phyloP scores from a whole-genome alignment of 2,329 filamentous ascomycete species.

The Cylindrodendrum hubeiense region DNA sequence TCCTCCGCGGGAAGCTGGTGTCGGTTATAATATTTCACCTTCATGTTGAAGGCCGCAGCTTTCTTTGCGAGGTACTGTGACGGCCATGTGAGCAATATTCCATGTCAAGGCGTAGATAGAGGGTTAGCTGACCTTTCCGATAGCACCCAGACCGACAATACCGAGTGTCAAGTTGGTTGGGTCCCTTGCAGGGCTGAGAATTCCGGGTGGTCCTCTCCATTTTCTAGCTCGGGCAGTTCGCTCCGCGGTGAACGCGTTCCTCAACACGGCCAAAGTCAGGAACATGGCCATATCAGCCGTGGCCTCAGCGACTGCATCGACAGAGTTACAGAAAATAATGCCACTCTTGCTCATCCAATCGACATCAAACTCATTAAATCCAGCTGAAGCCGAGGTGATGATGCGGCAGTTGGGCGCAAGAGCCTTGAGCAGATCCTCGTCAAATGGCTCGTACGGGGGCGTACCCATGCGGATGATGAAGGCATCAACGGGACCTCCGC shows the following conservation, averaged over 20 bases:
- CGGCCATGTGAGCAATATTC: not conserved
- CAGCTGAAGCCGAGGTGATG: slow-evolving; percentile 59
- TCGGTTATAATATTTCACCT: slow-evolving; percentile 56
- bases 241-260: slow-evolving; percentile 57
- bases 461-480: slow-evolving; percentile 64
- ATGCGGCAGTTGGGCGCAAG: slow-evolving; percentile 57
- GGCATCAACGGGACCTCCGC: slow-evolving; percentile 55
- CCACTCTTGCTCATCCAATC: slow-evolving; percentile 55
- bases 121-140: slow-evolving; percentile 47
- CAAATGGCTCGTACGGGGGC: slow-evolving; percentile 61
- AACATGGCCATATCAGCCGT: slow-evolving; percentile 60
- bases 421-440: slow-evolving; percentile 54
- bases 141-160: slow-evolving; percentile 59
- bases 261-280: slow-evolving; percentile 50
- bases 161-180: slow-evolving; percentile 56
- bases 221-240: slow-evolving; percentile 49
- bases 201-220: slow-evolving; percentile 48
- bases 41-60: slow-evolving; percentile 54
- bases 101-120: too few relatives aligned
- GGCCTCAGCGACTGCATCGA: slow-evolving; percentile 64
- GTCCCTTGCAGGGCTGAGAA: slow-evolving; percentile 50
- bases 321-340: slow-evolving; percentile 66
- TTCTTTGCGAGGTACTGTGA: slow-evolving; percentile 53
- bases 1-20: slow-evolving; percentile 46
- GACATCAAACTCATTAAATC: slow-evolving; percentile 60